Evolutionary conservation across 1,139 yeast species (phyloP), one percentile per base, ranked within the genome.

Genomic region (Debaryomyces udenii): DNA sequence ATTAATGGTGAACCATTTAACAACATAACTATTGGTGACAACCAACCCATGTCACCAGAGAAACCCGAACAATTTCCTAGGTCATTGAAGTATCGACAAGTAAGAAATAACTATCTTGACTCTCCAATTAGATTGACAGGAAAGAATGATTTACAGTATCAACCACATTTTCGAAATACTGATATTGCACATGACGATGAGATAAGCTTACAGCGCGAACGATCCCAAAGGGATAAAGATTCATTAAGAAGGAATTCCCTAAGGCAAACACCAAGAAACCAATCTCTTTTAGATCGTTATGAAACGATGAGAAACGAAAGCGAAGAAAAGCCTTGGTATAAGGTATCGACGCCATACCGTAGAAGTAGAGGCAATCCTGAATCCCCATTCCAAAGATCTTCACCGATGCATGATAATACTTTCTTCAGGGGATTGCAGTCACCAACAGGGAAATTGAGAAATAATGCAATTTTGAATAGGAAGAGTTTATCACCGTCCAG

Each of bases 1-100:
- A 55, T 68, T 22, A 63, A 71, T 37, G 80, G 80, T 7, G 66
- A 63, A 31, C 49, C 52, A 20, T 43, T 54, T 13, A 53, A 50
- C 28, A 48, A 45, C 24, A 16, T 49, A 2, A 43, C 48, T 11
- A 39, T 50, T 10, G 51, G 43, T 17, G 37, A 43, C 14, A 35
- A 14, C 13, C 30, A 31, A 6, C 20, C 43, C 10, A 24, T 31
- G 7, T 35, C 37, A 7, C 37, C 37, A 4, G 27, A 35, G 9
- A 35, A 27, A 26, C 23, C 24, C 14, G 37, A 34, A 10, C 37
- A 34, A n/a, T 34, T 34, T 26, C 37, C 37, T 10, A 34, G 37
- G 16, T 34, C 37, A 9, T 34, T 34, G 4, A 34, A 34, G 6
- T 34, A 34, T 23, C 30, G 24, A 27, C 37, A 34, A 17, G 37